Evolutionary conservation across 1,139 yeast genomes (phyloP), one percentile per base, ranked within the genome.

Genomic region (Blastobotrys petasosporus): DNA sequence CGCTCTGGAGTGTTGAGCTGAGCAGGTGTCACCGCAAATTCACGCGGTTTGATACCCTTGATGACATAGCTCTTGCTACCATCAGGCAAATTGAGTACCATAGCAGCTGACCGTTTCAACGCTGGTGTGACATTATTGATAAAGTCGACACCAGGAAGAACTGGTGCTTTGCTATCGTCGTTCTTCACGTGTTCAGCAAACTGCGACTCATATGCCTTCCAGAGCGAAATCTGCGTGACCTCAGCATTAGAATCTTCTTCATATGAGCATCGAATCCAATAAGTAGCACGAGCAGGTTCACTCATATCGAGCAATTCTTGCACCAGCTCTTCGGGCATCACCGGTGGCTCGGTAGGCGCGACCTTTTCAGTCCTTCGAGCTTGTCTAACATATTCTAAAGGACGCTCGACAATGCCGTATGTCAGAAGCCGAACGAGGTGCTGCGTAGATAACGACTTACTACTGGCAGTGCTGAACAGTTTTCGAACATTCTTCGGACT

Each of bases 71-170:
- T 83, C 59, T 86, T 82, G 55, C 78, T 76, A 7, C 82, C 82
- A 31, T 76, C 76, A 1, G 75, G 73, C 11, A 59, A 52, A 31
- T 71, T 64, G 49, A 90, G 79, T 13, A 92, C 97, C 90, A 88
- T 88, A 1, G 98, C 97, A 48, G 87, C 85, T 1, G 96, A 87
- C 56, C 81, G 79, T n/a, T 87, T 83, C 64, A 90, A 90, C 0
- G 97, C 96, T 49, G 80, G 79, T 23, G 92, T 82, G 11, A 92
- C 97, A 61, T 92, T 92, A 60, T 90, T 88, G 61, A 92, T 92
- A 62, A 92, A 92, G 56, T 92, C 97, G 15, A 94, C 97, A 0
- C 98, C 98, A 1, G 97, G 95, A 40, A 92, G 73, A 42, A 92
- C 71, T 50, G 80, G 78, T 53, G 79, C 79, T 25, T 30, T 35